Evolutionary conservation across 2,329 filamentous ascomycete genomes (phyloP).

Genomic region (Stachybotrys chartarum): DNA sequence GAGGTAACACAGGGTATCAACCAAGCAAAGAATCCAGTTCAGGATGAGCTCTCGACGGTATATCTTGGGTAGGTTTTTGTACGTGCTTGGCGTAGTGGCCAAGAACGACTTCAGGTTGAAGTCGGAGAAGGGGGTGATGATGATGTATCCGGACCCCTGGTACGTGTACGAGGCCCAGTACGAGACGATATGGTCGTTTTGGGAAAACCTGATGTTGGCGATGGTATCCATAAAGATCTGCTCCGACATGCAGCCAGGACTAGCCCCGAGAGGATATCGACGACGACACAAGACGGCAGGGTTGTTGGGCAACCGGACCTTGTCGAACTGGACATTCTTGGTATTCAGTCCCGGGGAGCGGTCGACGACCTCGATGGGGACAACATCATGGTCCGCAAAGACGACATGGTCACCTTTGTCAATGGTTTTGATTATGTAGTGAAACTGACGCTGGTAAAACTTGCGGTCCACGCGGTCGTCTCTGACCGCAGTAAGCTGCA

Average conservation of each 20-base stretch:
- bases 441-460: conserved; percentile 65
- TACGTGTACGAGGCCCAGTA: conserved; percentile 66
- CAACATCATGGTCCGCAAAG: conserved; percentile 60
- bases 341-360: conserved; percentile 37
- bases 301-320: conserved; percentile 55
- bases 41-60: conserved; percentile 53
- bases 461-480: conserved; percentile 59
- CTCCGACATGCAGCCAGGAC: conserved; percentile 33
- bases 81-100: conserved; percentile 51
- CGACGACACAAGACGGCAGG: conserved; percentile 51
- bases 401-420: conserved; percentile 52
- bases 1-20: conserved; percentile 60
- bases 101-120: conserved; percentile 62
- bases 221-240: conserved; percentile 56
- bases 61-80: conserved; percentile 55
- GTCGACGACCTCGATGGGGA: conserved; percentile 62
- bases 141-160: conserved; percentile 54
- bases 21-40: conserved; percentile 70
- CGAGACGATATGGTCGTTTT: conserved; percentile 63
- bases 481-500: conserved; percentile 50
- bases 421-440: conserved; percentile 60
- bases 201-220: conserved; percentile 47
- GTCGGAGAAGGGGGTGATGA: conserved; percentile 61
- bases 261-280: conserved; percentile 43
- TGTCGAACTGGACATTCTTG: conserved; percentile 38